Percentiles rank a stretch among this genome's conserved stretches.
Evolutionary conservation across 352 stramenopile species (phyloP).

Genomic region (Globisporangium cystogenes): DNA sequence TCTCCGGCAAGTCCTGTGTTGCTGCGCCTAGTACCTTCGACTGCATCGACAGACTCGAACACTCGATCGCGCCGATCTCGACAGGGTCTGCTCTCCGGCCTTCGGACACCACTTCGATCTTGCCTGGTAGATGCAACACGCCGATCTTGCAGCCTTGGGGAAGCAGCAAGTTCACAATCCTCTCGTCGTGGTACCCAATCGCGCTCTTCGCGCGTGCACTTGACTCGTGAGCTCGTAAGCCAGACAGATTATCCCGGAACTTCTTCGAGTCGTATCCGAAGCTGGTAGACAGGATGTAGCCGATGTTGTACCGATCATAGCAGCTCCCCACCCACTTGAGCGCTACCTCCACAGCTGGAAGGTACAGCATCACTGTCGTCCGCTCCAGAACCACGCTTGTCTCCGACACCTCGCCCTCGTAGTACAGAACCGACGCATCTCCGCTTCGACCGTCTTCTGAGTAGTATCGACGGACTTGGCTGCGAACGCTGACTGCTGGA

Average conservation of each 20-base stretch:
- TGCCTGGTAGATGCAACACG: slow-evolving; percentile 32
- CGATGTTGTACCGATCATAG: slow-evolving; percentile 43
- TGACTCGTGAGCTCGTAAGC: slow-evolving; percentile 29
- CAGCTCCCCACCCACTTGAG: slow-evolving; percentile 33
- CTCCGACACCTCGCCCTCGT: slow-evolving; percentile 12
- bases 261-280: slow-evolving; percentile 51
- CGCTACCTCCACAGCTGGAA: slow-evolving; percentile 36
- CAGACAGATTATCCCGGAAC: slow-evolving; percentile 51
- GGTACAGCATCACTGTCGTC: slow-evolving; percentile 24
- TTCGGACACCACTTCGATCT: neutral
- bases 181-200: slow-evolving; percentile 9
- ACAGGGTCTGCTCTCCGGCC: slow-evolving; percentile 2
- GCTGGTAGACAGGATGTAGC: slow-evolving; percentile 60
- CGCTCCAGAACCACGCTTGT: slow-evolving; percentile 25
- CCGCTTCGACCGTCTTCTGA: slow-evolving; percentile 7
- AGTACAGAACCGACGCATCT: slow-evolving; percentile 10
- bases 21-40: slow-evolving; percentile 1
- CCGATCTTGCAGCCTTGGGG: slow-evolving; percentile 30
- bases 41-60: slow-evolving; percentile 13
- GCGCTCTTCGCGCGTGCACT: slow-evolving; percentile 21
- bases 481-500: slow-evolving; percentile 37
- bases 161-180: slow-evolving; percentile 17
- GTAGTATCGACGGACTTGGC: slow-evolving; percentile 39
- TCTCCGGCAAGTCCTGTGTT: slow-evolving; percentile 9
- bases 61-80: slow-evolving; percentile 15